These are phyloP conservation scores for Isatis lusitanica DNA, from an alignment of 441 rosid species.

Conservation along the genomic window DNA sequence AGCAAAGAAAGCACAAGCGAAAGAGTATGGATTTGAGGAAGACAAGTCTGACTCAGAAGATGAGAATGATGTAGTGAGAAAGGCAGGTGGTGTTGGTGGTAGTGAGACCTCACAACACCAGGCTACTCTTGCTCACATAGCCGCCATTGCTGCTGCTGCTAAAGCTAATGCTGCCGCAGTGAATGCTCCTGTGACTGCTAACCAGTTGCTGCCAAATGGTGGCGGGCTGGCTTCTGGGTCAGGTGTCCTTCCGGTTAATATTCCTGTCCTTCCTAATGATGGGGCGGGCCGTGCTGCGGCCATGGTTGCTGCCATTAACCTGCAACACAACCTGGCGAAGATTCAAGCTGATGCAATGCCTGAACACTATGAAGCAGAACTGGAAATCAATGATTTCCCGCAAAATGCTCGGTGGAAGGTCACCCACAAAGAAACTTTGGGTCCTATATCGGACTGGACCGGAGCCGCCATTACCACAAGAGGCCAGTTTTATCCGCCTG, in stretches of 20 bases:
- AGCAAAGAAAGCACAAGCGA: conserved; percentile 96
- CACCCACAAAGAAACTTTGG: conserved; percentile 95
- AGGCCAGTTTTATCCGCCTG: conserved; percentile 74
- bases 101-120: conserved; percentile 66
- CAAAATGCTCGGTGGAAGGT: conserved; percentile 99
- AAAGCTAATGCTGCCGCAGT: conserved; percentile 42
- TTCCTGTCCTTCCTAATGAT: conserved; percentile 51
- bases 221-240: conserved; percentile 47
- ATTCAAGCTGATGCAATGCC: conserved; percentile 96
- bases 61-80: conserved; percentile 86
- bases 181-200: conserved; percentile 31
- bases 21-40: conserved; percentile 93
- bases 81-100: conserved; percentile 64
- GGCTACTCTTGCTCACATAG: conserved; percentile 69
- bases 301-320: conserved; percentile 82
- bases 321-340: conserved; percentile 87
- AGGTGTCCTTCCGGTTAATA: conserved; percentile 48
- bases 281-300: conserved; percentile 90
- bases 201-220: conserved; percentile 45
- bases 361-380: conserved; percentile 92
- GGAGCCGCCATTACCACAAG: conserved; percentile 96
- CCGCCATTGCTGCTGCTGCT: conserved; percentile 55
- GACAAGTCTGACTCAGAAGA: conserved; percentile 93
- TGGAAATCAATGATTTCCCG: conserved; percentile 91
- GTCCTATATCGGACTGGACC: conserved; percentile 95